Base-by-base conservation (phyloP, 2,329 filamentous ascomycete species). In the Coleophoma cylindrospora region DNA sequence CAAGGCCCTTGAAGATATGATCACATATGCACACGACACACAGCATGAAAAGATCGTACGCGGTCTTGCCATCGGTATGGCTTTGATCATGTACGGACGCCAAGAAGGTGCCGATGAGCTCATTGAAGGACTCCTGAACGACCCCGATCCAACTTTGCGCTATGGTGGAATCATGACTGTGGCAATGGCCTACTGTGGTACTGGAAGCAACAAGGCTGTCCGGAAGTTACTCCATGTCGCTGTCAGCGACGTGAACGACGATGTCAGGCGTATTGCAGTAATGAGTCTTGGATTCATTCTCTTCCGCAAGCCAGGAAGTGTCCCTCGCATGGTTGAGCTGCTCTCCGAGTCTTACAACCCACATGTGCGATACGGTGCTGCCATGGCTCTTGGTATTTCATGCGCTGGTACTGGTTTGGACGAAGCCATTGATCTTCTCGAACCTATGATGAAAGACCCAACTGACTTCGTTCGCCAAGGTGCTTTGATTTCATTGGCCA, bases 91-190 rank as follows among this genome's bases (percentile, higher is more conserved):
- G 92, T 99, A 94, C 62, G 91, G 87, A 44, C 87, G 91, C 53
- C 91, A 97, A 71, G 94, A 99, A 70, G 87, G 87, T 56, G 94
- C 94, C 12, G 94, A 99, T 69, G 88, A 94, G 64, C 81, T 97
- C 61, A 95, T 99, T 58, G 92, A 95, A 64, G 91, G 89, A 44
- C 83, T 99, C 2, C 79, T 99, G 34, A 91, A 90, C 56, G 94
- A 99, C 61, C 89, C 94, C 1, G 92, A 99, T 66, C 90, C 94
- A 59, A 92, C 90, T 8, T 77, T 99, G 54, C 84, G 94, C 58
- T 99, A 99, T 61, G 94, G 94, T 67, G 94, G 94, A 74, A 96
- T 99, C 68, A 90, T 99, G 83, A 96, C 94, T n/a, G 89, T 99
- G 51, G 94, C 94, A 47, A 77, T 99, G 66, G 94, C 94, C 15